Conservation (phyloP, 495 filamentous ascomycete genomes). For the Hyaloscypha bicolor region DNA sequence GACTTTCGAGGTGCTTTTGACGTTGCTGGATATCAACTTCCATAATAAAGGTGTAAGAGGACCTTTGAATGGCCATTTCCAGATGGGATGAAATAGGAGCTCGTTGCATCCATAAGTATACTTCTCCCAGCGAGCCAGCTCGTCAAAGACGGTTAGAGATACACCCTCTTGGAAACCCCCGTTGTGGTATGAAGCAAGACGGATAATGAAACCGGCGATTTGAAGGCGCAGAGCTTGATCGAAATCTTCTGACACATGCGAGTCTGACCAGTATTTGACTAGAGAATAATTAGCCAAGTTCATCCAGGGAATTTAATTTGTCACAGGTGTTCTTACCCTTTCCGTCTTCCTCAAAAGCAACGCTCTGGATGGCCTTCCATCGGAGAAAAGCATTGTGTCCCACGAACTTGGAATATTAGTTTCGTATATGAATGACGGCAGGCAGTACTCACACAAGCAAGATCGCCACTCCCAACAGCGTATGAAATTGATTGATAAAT, state of each 20-base stretch:
- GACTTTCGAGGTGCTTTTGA: slow-evolving; percentile 57
- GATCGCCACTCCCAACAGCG: slow-evolving; percentile 69
- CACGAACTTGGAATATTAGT: slow-evolving; percentile 45
- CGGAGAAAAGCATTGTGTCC: slow-evolving; percentile 72
- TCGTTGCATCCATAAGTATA: slow-evolving; percentile 54
- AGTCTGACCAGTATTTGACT: slow-evolving; percentile 68
- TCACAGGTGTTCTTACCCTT: not conserved
- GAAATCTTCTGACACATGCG: slow-evolving; percentile 69
- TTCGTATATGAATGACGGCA: too few relatives aligned
- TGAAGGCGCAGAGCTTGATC: slow-evolving; percentile 74
- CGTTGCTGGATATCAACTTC: slow-evolving; percentile 50
- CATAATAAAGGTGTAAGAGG: slow-evolving; percentile 59
- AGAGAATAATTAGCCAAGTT: too few relatives aligned
- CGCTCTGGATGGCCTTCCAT: slow-evolving; percentile 71
- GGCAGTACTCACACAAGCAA: slow-evolving; percentile 48
- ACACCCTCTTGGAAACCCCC: slow-evolving; percentile 75
- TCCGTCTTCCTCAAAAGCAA: slow-evolving; percentile 54
- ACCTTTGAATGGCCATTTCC: slow-evolving; percentile 43
- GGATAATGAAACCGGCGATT: slow-evolving; percentile 60
- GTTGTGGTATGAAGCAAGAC: slow-evolving; percentile 67
- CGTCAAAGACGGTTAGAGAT: slow-evolving; percentile 76
- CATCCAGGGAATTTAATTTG: too few relatives aligned
- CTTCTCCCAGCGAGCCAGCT: slow-evolving; percentile 75
- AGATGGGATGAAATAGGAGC: slow-evolving; percentile 58
- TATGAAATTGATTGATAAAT: slow-evolving; percentile 71